Percentiles rank a stretch among this genome's conserved stretches.
Conservation (phyloP, 805 yeast species). For the Barnettozyma pratensis region DNA sequence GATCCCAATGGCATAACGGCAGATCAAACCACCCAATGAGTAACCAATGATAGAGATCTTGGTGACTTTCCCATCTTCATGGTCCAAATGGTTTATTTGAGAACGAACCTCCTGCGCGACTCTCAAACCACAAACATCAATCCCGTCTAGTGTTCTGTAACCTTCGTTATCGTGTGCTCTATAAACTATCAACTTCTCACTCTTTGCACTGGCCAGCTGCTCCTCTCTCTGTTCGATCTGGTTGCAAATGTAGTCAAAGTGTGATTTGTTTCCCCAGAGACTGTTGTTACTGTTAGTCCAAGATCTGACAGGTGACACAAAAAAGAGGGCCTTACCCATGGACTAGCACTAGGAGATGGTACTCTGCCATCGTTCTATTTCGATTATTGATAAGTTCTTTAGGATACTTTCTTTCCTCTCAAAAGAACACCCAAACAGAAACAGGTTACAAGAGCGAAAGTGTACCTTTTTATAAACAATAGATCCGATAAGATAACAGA, state of each 20-base stretch:
- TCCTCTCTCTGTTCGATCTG: slow-evolving; percentile 32
- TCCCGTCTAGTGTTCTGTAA: slow-evolving; percentile 79
- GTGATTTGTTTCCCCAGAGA: slow-evolving; percentile 73
- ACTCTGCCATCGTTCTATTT: slow-evolving; percentile 2
- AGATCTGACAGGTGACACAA: neutral
- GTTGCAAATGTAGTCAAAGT: slow-evolving; percentile 55
- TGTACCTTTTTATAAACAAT: neutral
- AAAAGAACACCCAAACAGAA: neutral
- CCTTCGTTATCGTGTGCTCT: slow-evolving; percentile 35
- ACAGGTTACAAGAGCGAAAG: neutral
- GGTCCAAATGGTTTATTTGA: slow-evolving; percentile 28
- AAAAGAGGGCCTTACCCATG: slow-evolving; percentile 10
- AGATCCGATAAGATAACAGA: neutral
- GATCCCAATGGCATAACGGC: slow-evolving; percentile 73
- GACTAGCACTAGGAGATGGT: slow-evolving; percentile 10
- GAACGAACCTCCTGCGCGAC: slow-evolving; percentile 60
- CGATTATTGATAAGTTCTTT: neutral
- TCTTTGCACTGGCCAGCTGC: slow-evolving; percentile 21
- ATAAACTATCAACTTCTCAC: slow-evolving; percentile 16
- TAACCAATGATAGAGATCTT: slow-evolving; percentile 75
- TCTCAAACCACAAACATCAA: slow-evolving; percentile 77
- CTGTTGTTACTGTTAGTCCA: slow-evolving; percentile 27
- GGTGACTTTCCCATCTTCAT: slow-evolving; percentile 38
- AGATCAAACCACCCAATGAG: slow-evolving; percentile 79
- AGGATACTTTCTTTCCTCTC: too few species aligned